phyloP scores from a whole-genome alignment of 345 rosid species.

The Eucalyptus cloeziana region DNA sequence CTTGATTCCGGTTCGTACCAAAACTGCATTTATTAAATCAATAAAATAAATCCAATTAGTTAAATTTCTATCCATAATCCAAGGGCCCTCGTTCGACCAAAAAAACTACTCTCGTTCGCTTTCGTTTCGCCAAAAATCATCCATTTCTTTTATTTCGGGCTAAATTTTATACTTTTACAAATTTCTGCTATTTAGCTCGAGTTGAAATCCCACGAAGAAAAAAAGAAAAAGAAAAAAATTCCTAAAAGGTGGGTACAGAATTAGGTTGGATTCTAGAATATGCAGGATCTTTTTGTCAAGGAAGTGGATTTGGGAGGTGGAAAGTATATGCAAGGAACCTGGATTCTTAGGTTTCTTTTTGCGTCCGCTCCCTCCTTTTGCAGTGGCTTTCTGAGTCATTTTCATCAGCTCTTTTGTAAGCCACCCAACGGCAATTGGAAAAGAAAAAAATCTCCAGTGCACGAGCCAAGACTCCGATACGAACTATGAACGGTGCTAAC shows the following conservation, averaged over 20 bases:
- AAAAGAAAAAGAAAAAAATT: too few relatives aligned
- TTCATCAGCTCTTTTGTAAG: background rate
- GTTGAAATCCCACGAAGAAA: too few relatives aligned
- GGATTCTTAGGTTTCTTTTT: background rate
- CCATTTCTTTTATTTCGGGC: too few relatives aligned
- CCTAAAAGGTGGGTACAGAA: background rate
- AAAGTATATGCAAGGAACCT: background rate
- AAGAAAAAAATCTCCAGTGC: background rate
- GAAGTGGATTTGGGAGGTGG: accelerated
- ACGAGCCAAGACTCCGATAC: background rate
- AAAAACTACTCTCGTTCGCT: too few relatives aligned
- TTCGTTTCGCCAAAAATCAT: too few relatives aligned
- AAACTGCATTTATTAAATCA: background rate
- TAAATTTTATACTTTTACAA: background rate
- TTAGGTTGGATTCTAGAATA: background rate
- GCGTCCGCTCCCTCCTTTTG: background rate
- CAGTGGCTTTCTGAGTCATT: background rate
- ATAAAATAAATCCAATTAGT: background rate
- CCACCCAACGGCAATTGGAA: background rate
- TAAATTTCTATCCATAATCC: background rate
- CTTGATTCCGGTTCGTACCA: background rate
- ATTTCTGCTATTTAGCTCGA: background rate
- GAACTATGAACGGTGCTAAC: constrained; percentile 4
- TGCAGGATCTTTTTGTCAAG: background rate
- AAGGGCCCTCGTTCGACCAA: too few relatives aligned